These are phyloP conservation scores for Tetrapisispora arboricola DNA, from an alignment of 805 yeast species.

Conservation along the genomic window DNA sequence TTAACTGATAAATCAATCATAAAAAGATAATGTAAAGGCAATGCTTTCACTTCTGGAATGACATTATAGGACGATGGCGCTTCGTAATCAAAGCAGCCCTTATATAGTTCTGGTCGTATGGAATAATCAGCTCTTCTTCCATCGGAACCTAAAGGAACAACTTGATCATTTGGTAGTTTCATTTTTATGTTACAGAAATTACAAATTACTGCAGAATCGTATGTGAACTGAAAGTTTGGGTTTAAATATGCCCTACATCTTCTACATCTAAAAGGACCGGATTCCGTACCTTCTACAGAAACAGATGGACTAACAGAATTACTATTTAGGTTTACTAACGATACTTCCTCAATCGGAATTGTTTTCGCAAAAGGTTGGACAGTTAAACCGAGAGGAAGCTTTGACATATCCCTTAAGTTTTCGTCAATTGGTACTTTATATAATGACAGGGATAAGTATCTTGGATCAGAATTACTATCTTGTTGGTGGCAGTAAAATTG, in stretches of 20 bases:
- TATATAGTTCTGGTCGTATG: constrained; percentile 45
- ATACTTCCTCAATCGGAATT: constrained; percentile 42
- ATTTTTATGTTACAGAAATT: constrained; percentile 79
- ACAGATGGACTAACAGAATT: constrained; percentile 16
- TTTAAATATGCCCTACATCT: constrained; percentile 88
- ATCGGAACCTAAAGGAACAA: constrained; percentile 47
- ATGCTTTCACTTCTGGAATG: constrained; percentile 31
- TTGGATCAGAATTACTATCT: constrained; percentile 78
- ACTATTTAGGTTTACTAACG: constrained; percentile 32
- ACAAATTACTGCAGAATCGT: constrained; percentile 60
- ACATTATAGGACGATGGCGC: constrained; percentile 68
- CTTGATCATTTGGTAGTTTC: constrained; percentile 56
- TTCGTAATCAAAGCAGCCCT: constrained; percentile 75
- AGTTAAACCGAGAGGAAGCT: constrained; percentile 72
- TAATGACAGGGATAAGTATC: constrained; percentile 67
- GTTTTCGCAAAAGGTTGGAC: constrained; percentile 76
- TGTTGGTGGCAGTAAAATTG: constrained; percentile 54
- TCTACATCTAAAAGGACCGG: constrained; percentile 66
- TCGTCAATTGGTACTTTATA: constrained; percentile 74
- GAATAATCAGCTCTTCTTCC: constrained; percentile 53
- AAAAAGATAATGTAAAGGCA: constrained; percentile 58
- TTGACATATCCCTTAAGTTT: constrained; percentile 53
- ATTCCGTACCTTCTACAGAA: not conserved
- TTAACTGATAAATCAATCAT: constrained; percentile 61
- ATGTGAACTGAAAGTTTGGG: constrained; percentile 61